Evolutionary conservation across 2,329 filamentous ascomycete genomes (phyloP).

Genomic region (Metarhizium brunneum): DNA sequence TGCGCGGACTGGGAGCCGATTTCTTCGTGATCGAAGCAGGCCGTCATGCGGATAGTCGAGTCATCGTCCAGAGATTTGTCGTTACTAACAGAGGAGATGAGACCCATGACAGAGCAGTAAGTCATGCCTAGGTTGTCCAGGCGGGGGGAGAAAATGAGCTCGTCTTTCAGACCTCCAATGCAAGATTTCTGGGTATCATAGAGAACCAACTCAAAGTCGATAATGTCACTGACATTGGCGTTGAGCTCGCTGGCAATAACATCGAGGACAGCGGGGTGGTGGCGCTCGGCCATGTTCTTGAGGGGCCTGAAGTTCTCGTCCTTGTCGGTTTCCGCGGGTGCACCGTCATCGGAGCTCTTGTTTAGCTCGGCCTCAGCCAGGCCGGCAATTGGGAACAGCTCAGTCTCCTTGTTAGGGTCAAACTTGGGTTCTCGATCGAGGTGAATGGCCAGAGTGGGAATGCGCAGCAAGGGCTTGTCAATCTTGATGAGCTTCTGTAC

Average conservation of each 20-base stretch:
- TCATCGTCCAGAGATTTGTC: constrained; percentile 62
- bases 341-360: constrained; percentile 48
- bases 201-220: constrained; percentile 94
- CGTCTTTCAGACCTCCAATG: constrained; percentile 82
- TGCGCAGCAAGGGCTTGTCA: constrained; percentile 79
- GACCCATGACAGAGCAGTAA: constrained; percentile 77
- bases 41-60: constrained; percentile 76
- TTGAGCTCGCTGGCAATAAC: constrained; percentile 74
- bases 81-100: constrained; percentile 68
- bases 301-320: constrained; percentile 61
- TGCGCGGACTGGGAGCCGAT: constrained; percentile 90
- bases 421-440: constrained; percentile 80
- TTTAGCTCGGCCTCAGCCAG: constrained; percentile 84
- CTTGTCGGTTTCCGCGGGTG: constrained; percentile 26
- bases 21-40: constrained; percentile 96
- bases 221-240: constrained; percentile 59
- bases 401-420: constrained; percentile 92
- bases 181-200: constrained; percentile 91
- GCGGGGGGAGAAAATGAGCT: constrained; percentile 92
- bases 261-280: constrained; percentile 81
- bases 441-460: constrained; percentile 91
- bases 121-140: constrained; percentile 96
- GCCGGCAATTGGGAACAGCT: constrained; percentile 88
- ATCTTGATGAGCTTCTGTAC: constrained; percentile 83
- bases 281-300: constrained; percentile 67